A percentile compares a stretch with the other conserved stretches of the same genome.
Evolutionary conservation across 2,329 filamentous ascomycete genomes (phyloP).

Genomic region (Epichloe sp.): DNA sequence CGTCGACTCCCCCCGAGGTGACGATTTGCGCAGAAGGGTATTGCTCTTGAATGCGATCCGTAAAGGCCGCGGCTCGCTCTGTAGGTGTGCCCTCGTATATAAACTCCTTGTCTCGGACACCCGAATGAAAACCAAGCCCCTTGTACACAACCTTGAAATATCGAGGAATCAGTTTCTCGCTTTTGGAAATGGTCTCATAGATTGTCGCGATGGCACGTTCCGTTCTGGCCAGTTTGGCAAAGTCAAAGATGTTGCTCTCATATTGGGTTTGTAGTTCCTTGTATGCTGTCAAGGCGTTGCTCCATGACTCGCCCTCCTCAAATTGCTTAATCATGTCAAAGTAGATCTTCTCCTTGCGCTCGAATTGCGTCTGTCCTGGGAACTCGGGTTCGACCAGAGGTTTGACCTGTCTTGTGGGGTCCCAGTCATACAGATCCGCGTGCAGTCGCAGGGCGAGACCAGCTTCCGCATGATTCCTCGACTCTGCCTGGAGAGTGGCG

Average conservation of each 20-base stretch:
- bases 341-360: conserved; percentile 83
- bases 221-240: conserved; percentile 76
- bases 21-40: conserved; percentile 78
- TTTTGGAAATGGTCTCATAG: conserved; percentile 76
- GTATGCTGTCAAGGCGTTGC: conserved; percentile 75
- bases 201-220: conserved; percentile 86
- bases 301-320: conserved; percentile 90
- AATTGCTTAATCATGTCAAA: conserved; percentile 93
- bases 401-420: conserved; percentile 52
- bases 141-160: conserved; percentile 89
- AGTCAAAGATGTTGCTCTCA: conserved; percentile 80
- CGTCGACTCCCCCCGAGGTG: conserved; percentile 54
- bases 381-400: conserved; percentile 63
- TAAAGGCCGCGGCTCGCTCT: conserved; percentile 70
- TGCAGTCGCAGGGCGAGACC: conserved; percentile 81
- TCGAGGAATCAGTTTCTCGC: conserved; percentile 62
- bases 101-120: conserved; percentile 77
- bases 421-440: conserved; percentile 88
- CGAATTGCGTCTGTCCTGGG: conserved; percentile 74
- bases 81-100: conserved; percentile 72
- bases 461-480: conserved; percentile 73
- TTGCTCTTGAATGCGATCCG: conserved; percentile 82
- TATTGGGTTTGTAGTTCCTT: conserved; percentile 87
- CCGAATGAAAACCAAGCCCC: conserved; percentile 74
- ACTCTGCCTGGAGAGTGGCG: conserved; percentile 60